These are phyloP conservation scores for Cladorrhinum sp. DNA, from an alignment of 2,329 filamentous ascomycete genomes.

Conservation along the genomic window DNA sequence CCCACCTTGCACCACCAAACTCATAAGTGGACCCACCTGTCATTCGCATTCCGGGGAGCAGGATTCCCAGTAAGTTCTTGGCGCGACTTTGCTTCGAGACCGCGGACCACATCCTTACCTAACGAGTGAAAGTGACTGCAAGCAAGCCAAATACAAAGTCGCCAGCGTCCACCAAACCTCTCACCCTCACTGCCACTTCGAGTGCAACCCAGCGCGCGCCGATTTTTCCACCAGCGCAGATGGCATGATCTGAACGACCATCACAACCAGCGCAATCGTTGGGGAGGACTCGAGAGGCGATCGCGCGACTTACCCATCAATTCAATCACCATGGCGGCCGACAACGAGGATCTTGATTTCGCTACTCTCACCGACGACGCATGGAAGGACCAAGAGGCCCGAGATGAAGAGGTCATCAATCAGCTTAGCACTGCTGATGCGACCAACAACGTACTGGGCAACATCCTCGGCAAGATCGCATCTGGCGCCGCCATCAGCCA, in stretches of 20 bases:
- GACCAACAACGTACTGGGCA: slow-evolving; percentile 43
- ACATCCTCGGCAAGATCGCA: slow-evolving; percentile 37
- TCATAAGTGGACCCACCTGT: not conserved
- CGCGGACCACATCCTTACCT: not conserved
- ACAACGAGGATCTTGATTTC: slow-evolving; percentile 19
- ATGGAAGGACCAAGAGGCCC: slow-evolving; percentile 26
- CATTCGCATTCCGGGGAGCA: not conserved
- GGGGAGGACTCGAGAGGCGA: slow-evolving; percentile 19
- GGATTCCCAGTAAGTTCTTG: not conserved
- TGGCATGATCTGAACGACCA: slow-evolving; percentile 24
- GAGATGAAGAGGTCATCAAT: slow-evolving; percentile 24
- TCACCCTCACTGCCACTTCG: not conserved
- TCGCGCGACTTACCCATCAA: slow-evolving; percentile 6
- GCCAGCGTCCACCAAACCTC: not conserved
- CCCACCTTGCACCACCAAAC: not conserved
- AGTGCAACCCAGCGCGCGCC: not conserved
- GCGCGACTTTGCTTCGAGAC: slow-evolving; percentile 4
- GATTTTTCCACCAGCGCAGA: not conserved
- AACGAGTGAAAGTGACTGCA: not conserved
- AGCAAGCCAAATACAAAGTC: not conserved
- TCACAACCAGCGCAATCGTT: slow-evolving; percentile 19
- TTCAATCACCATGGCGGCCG: slow-evolving; percentile 21
- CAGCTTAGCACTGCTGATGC: slow-evolving; percentile 16
- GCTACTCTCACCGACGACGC: slow-evolving; percentile 21
- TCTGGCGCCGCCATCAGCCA: slow-evolving; percentile 51